phyloP scores from a whole-genome alignment of 2,329 filamentous ascomycete genomes.

The Cadophora sp. region DNA sequence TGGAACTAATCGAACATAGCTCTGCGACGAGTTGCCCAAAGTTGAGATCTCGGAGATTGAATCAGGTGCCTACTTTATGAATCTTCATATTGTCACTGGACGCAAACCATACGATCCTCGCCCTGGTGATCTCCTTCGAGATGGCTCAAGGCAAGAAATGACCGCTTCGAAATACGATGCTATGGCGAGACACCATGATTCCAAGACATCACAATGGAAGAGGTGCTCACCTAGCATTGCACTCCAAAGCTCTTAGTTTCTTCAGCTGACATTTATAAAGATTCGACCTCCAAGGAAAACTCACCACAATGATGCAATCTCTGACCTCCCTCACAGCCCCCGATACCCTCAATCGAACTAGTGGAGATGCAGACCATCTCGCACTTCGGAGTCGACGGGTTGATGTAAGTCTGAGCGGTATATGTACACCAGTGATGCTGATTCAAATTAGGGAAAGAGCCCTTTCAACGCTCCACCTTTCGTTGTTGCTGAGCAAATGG shows the following conservation, averaged over 20 bases:
- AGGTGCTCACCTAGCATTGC: constrained; percentile 28
- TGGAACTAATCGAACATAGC: constrained; percentile 29
- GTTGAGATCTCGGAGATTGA: constrained; percentile 34
- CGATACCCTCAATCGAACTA: neutral
- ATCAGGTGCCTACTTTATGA: constrained; percentile 38
- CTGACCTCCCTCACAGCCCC: constrained; percentile 25
- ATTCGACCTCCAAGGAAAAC: constrained; percentile 27
- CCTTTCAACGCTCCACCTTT: constrained; percentile 27
- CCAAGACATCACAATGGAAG: constrained; percentile 35
- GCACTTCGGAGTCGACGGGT: constrained; percentile 6
- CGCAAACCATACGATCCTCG: constrained; percentile 40
- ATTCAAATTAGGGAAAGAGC: neutral
- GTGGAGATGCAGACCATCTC: constrained; percentile 13
- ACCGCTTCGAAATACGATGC: constrained; percentile 39
- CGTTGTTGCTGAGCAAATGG: constrained; percentile 18
- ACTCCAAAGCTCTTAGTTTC: neutral
- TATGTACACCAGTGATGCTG: neutral
- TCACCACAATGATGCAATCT: constrained; percentile 25
- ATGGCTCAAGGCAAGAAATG: constrained; percentile 42
- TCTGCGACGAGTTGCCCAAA: constrained; percentile 29
- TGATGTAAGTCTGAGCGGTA: constrained; percentile 14
- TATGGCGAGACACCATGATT: constrained; percentile 37
- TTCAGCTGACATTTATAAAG: constrained; percentile 20
- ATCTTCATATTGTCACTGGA: constrained; percentile 44
- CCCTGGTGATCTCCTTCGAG: constrained; percentile 39